Evolutionary conservation across 78 protist genomes (phyloP).

Genomic region (Polysphondylium violaceum): DNA sequence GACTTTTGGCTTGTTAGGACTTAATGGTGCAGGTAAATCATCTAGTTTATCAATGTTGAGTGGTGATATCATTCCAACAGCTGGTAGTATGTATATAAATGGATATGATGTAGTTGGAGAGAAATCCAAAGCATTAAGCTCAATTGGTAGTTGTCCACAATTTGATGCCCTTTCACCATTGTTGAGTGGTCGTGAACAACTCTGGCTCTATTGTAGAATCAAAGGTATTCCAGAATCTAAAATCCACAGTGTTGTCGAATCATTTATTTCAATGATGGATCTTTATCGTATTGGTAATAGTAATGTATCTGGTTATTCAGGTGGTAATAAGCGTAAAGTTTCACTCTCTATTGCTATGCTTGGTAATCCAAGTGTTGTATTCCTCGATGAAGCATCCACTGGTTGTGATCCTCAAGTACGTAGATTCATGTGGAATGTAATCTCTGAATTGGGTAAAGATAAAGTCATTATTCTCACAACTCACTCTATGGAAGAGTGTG

Average conservation of each 20-base stretch:
- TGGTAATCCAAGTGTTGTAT: conserved; percentile 83
- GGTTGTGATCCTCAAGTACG: conserved; percentile 91
- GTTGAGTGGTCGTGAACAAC: conserved; percentile 74
- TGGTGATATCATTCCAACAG: conserved; percentile 87
- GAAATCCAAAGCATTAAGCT: conserved; percentile 23
- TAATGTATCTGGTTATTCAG: conserved; percentile 75
- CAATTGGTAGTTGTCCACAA: conserved; percentile 47
- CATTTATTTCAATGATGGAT: conserved; percentile 71
- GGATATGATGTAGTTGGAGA: conserved; percentile 70
- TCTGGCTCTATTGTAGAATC: conserved; percentile 33
- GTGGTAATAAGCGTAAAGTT: conserved; percentile 93
- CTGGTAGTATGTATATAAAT: conserved; percentile 87
- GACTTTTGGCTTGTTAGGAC: conserved; percentile 47
- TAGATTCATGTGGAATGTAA: conserved; percentile 86
- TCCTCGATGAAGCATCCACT: conserved; percentile 73
- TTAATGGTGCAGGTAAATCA: conserved; percentile 88
- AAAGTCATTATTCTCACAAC: conserved; percentile 90
- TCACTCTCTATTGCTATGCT: conserved; percentile 90
- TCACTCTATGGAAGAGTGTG: conserved; percentile 90
- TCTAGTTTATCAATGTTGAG: conserved; percentile 91
- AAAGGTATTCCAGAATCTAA: conserved; percentile 60
- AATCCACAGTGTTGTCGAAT: neutral
- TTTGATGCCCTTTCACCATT: conserved; percentile 59
- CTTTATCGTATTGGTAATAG: conserved; percentile 14
- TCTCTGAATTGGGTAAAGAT: conserved; percentile 51